Conservation (phyloP, 2,329 filamentous ascomycete genomes). For the Cryphonectria japonica region DNA sequence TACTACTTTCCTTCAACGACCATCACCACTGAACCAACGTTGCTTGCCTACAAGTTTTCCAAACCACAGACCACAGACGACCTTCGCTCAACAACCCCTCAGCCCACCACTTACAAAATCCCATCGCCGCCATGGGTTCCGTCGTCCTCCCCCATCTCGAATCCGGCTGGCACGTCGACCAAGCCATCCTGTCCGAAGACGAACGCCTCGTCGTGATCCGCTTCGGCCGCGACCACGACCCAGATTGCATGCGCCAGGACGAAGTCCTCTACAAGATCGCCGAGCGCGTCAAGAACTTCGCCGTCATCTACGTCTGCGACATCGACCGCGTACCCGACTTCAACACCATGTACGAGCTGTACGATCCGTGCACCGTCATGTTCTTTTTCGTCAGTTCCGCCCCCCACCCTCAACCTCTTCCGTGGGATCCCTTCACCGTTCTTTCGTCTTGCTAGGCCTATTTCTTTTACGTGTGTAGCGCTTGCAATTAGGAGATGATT, state of each 20-base stretch:
- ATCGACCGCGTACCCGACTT: constrained; percentile 90
- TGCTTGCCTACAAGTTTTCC: not conserved
- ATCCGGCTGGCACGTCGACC: constrained; percentile 97
- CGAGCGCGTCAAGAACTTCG: constrained; percentile 91
- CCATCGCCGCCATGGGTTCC: constrained; percentile 64
- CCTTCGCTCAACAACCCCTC: not conserved
- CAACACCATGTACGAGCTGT: constrained; percentile 85
- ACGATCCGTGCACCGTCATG: constrained; percentile 88
- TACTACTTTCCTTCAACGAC: not conserved
- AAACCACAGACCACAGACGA: not conserved
- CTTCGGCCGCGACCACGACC: constrained; percentile 85
- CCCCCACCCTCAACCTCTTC: not conserved
- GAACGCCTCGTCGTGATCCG: constrained; percentile 92
- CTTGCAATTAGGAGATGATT: constrained; percentile 5
- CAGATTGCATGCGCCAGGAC: constrained; percentile 76
- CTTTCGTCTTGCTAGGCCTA: not conserved
- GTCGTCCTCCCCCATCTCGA: constrained; percentile 89
- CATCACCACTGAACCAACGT: not conserved
- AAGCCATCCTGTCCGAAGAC: constrained; percentile 72
- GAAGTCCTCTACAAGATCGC: constrained; percentile 95
- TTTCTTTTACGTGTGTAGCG: not conserved
- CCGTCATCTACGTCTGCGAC: constrained; percentile 91
- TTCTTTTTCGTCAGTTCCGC: constrained; percentile 65
- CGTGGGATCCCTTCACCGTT: not conserved
- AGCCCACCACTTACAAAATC: not conserved